Conservation (phyloP, 179 eudicot species). For the Beta macrorhiza region DNA sequence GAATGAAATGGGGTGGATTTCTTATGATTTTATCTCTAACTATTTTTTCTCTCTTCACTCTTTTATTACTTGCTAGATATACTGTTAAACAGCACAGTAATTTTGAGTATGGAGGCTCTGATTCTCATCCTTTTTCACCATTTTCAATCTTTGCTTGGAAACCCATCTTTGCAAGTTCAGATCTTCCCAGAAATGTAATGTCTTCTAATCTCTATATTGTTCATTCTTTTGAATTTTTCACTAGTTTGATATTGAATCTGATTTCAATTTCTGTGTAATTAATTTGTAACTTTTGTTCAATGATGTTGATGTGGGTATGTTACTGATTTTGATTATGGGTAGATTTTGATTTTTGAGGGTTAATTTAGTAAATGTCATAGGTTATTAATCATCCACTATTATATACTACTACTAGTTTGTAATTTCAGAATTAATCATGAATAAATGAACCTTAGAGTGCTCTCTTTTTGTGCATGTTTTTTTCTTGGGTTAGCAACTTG, state of each 20-base stretch:
- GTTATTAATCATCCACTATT: neutral
- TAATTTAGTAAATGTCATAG: neutral
- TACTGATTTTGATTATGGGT: neutral
- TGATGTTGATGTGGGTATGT: conserved; percentile 10
- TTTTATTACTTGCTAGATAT: conserved; percentile 70
- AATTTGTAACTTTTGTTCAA: neutral
- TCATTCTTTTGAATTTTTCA: neutral
- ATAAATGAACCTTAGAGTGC: conserved; percentile 18
- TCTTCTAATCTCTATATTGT: neutral
- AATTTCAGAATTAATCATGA: conserved; percentile 5
- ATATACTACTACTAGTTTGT: neutral
- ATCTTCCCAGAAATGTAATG: conserved; percentile 66
- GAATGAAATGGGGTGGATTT: conserved; percentile 66
- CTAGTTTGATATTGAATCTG: neutral
- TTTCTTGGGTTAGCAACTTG: conserved; percentile 15
- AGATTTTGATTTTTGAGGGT: neutral
- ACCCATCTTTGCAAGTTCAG: conserved; percentile 58
- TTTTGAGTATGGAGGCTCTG: conserved; percentile 11
- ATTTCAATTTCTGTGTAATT: neutral
- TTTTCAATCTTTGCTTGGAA: conserved; percentile 75
- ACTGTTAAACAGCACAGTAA: conserved; percentile 33
- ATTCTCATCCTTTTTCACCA: conserved; percentile 31
- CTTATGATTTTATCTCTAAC: conserved; percentile 67
- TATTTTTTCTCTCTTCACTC: conserved; percentile 69
- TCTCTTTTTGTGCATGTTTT: conserved; percentile 6